Percentiles rank a stretch among this genome's conserved stretches.
Conservation (phyloP, 1,139 yeast species). For the Zhuliangozyma blackwelliae region DNA sequence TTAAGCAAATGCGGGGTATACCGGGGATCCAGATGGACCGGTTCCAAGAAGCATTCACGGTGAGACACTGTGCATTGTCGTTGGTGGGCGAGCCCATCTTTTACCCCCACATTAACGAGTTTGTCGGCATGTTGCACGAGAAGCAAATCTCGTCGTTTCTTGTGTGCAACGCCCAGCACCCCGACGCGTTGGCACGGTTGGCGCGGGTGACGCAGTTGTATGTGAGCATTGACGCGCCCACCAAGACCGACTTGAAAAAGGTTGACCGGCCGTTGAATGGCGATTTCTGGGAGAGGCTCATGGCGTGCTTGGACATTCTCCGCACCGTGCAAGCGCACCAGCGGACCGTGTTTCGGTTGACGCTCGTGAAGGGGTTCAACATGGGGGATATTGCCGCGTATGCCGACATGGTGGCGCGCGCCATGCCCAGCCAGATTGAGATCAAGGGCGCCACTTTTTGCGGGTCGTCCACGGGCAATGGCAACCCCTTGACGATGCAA, state of each 20-base stretch:
- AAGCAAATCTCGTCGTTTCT: constrained; percentile 78
- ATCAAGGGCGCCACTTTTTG: constrained; percentile 94
- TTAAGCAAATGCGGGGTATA: constrained; percentile 91
- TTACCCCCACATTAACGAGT: constrained; percentile 86
- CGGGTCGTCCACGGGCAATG: constrained; percentile 76
- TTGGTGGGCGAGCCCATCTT: constrained; percentile 93
- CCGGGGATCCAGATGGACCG: constrained; percentile 91
- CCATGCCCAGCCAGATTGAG: constrained; percentile 83
- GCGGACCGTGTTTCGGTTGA: constrained; percentile 86
- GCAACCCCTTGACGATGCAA: constrained; percentile 90
- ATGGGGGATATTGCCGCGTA: constrained; percentile 80
- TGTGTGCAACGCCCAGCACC: constrained; percentile 96
- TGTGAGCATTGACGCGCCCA: constrained; percentile 90
- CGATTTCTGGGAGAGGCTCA: constrained; percentile 90
- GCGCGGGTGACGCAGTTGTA: constrained; percentile 83
- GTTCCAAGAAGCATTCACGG: constrained; percentile 85
- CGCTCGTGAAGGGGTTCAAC: constrained; percentile 89
- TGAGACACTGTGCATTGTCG: constrained; percentile 86
- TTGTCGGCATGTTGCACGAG: constrained; percentile 73
- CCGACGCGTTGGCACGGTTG: constrained; percentile 68
- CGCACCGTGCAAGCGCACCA: constrained; percentile 71
- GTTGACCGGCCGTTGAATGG: constrained; percentile 86
- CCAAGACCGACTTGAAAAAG: constrained; percentile 70
- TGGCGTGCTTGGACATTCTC: constrained; percentile 74
- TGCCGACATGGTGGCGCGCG: constrained; percentile 82